Percentiles rank a stretch among this genome's conserved stretches.
phyloP scores from a whole-genome alignment of 805 yeast species.

The Candida verbasci region DNA sequence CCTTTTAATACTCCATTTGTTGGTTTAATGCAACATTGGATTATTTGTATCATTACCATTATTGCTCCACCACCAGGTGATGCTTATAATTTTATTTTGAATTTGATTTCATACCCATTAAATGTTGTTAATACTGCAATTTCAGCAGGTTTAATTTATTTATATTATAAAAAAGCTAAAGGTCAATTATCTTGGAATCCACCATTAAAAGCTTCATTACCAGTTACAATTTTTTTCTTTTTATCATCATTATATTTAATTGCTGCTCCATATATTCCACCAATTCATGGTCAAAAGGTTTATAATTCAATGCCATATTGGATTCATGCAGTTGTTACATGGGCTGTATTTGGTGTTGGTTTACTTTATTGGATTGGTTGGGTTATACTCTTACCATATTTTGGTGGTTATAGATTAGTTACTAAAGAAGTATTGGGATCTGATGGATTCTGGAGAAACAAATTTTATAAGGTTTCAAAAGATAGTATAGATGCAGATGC shows the following conservation, averaged over 20 bases:
- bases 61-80: conserved; percentile 85
- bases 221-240: conserved; percentile 61
- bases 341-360: conserved; percentile 69
- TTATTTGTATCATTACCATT: conserved; percentile 68
- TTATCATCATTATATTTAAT: conserved; percentile 64
- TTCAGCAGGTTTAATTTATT: conserved; percentile 56
- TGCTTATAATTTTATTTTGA: conserved; percentile 76
- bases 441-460: conserved; percentile 72
- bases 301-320: conserved; percentile 71
- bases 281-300: conserved; percentile 59
- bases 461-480: conserved; percentile 41
- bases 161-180: conserved; percentile 47
- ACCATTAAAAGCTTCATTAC: conserved; percentile 60
- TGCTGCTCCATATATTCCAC: conserved; percentile 78
- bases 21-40: conserved; percentile 73
- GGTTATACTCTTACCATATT: conserved; percentile 53
- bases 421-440: conserved; percentile 53
- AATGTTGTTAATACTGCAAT: conserved; percentile 68
- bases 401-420: conserved; percentile 48
- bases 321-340: conserved; percentile 76
- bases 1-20: conserved; percentile 73
- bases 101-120: conserved; percentile 77
- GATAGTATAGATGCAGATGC: conserved; percentile 11
- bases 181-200: conserved; percentile 64
- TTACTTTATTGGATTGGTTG: conserved; percentile 63